Base-by-base conservation (phyloP, 495 filamentous ascomycete species). In the Talaromyces borbonicus region DNA sequence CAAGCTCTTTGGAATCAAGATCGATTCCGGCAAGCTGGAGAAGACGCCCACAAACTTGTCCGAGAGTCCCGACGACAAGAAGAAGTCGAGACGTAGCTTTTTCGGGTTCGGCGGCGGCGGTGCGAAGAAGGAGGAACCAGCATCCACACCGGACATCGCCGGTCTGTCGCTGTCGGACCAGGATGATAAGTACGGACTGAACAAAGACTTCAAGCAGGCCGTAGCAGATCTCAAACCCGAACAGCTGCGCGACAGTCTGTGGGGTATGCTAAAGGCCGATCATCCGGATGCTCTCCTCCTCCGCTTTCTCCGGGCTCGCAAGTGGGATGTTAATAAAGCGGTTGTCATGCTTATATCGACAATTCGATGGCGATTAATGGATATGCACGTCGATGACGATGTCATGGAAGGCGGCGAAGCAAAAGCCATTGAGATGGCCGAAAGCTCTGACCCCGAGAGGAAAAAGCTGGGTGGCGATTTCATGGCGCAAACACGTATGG, bases 221-320 rank as follows among this genome's bases (percentile, higher is more conserved):
- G 62, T 97, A 2, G 80, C 81, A 11, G 83, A 74, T 31, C 73
- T 85, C 52, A 67, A 79, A 3, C 87, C 90, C 2, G 86, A 90
- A 52, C 74, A 83, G 40, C 75, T 98, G 50, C 77, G 92, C 22
- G 69, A 73, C 2, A 81, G 87, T 2, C 87, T 96, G 63, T 98
- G 92, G 92, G 76, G 71, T 48, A 95, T 98, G 92, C 79, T 90
- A 26, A 97, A 97, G 68, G 84, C 88, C 52, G 93, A 98, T 59
- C 75, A 96, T 60, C 92, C 92, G 1, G 92, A 98, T 60, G 81
- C 77, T 6, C 71, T 98, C 20, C 70, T 95, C 9, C 69, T 98
- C 43, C 80, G 92, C 22, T 98, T 96, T 65, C 68, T 98, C 46
- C 77, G 92, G 31, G 92, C 92, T 7, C 76, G 92, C 27, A 98